phyloP scores from a whole-genome alignment of 805 yeast genomes.

The Metschnikowia similis region DNA sequence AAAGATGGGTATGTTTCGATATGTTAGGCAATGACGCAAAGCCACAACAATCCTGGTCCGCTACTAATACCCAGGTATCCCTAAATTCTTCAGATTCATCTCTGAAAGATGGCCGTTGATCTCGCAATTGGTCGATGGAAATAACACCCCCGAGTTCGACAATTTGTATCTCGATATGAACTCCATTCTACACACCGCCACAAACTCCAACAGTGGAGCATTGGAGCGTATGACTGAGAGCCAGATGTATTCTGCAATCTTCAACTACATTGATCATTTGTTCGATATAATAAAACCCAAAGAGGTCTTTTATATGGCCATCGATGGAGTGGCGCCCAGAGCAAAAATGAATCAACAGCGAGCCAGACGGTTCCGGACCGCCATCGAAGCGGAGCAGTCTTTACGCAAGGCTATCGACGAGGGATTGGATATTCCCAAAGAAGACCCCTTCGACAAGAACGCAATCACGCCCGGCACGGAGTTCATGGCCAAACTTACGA shows the following conservation, averaged over 20 bases:
- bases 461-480: conserved; percentile 96
- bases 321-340: conserved; percentile 98
- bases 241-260: conserved; percentile 87
- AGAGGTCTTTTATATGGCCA: conserved; percentile 88
- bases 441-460: conserved; percentile 85
- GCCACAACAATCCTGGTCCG: no score
- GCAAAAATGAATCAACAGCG: conserved; percentile 99
- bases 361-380: conserved; percentile 91
- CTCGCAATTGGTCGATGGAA: conserved; percentile 76
- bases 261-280: conserved; percentile 89
- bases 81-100: conserved; percentile 93
- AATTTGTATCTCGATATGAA: conserved; percentile 96
- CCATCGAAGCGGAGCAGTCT: conserved; percentile 83
- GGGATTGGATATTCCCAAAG: conserved; percentile 75
- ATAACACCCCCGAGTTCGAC: conserved; percentile 88
- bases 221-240: conserved; percentile 74
- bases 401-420: conserved; percentile 65
- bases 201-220: conserved; percentile 70
- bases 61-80: conserved; percentile 60
- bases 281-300: conserved; percentile 85
- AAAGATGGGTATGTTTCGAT: conserved; percentile 9
- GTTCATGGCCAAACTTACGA: conserved; percentile 86
- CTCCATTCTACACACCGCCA: conserved; percentile 89
- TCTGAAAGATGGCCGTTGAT: conserved; percentile 99
- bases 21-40: no score